Evolutionary conservation across 1,139 yeast genomes (phyloP).

Genomic region (Komagataea norvegica): DNA sequence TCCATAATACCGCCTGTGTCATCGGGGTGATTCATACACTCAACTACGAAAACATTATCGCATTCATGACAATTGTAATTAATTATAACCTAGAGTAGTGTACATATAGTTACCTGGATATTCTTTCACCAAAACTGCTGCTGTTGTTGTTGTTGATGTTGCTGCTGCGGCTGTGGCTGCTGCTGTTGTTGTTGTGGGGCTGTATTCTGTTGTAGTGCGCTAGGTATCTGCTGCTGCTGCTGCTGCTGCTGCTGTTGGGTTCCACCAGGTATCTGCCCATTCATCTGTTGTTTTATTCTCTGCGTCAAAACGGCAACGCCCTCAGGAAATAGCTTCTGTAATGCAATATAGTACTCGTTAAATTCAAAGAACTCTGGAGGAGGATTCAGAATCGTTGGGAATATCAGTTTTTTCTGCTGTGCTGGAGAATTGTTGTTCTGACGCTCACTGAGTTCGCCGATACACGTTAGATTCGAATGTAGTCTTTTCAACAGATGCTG

Average conservation of each 20-base stretch:
- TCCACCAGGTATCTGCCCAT: constrained; percentile 4
- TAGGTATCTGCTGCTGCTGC: constrained; percentile 2
- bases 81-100: neutral
- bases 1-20: constrained; percentile 23
- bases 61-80: neutral
- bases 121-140: constrained; percentile 8
- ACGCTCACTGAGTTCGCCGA: constrained; percentile 26
- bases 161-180: constrained; percentile 11
- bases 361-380: constrained; percentile 25
- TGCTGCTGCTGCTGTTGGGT: constrained; percentile 8
- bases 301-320: constrained; percentile 21
- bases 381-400: constrained; percentile 22
- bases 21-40: constrained; percentile 11
- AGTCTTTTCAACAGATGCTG: constrained; percentile 25
- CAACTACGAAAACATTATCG: neutral
- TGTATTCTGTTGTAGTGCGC: too few relatives aligned
- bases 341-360: constrained; percentile 21
- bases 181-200: constrained; percentile 5
- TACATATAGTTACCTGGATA: neutral
- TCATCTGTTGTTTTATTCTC: constrained; percentile 12
- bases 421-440: constrained; percentile 14
- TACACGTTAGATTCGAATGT: constrained; percentile 26
- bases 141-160: constrained; percentile 7
- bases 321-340: constrained; percentile 26
- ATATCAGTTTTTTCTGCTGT: constrained; percentile 15